Base-by-base conservation (phyloP, 1,284 basidiomycete genomes). In the Ceratobasidium papillatum region DNA sequence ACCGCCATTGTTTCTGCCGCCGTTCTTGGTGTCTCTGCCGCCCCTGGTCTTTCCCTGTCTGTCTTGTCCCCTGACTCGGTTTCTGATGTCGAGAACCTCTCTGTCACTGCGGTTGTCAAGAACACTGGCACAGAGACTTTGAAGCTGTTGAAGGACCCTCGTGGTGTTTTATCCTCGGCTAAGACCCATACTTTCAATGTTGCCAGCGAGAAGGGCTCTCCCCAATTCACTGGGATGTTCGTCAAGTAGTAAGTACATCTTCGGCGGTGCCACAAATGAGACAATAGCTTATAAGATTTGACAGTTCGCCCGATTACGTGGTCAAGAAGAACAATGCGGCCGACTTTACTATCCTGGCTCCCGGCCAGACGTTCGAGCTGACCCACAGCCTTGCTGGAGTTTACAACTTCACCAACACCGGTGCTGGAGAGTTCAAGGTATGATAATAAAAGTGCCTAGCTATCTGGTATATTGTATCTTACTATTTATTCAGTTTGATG, bases 71-170 rank as follows among this genome's bases (percentile, higher is more conserved):
- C 84, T 51, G 78, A 79, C 11, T 77, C 80, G 34, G 84, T 86
- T 30, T 77, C 80, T 52, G 81, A 80, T 76, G 82, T 86, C 43
- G 80, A 84, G 59, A 83, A 84, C 77, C 78, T 86, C 69, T 84
- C 84, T 78, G 80, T 86, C 63, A 78, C 78, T 32, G 79, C 85
- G 14, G 84, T 83, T 49, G 71, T 87, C 76, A 83, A 81, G 76
- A 87, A 87, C 82, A 85, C 83, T 73, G 86, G 86, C 69, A 82
- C 83, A 59, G 85, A 86, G 79, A 83, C 83, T 69, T 75, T 87
- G 71, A 85, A 84, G 78, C 78, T 87, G 63, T 80, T 87, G 74
- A 86, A 86, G 76, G 84, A 87, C 79, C 85, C 86, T 25, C 79
- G 80, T 45, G 79, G 83, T 22, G 78, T 83, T 22, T 80, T 87